Conservation (phyloP, 352 stramenopile species). For the Thalassiosira hispida region DNA sequence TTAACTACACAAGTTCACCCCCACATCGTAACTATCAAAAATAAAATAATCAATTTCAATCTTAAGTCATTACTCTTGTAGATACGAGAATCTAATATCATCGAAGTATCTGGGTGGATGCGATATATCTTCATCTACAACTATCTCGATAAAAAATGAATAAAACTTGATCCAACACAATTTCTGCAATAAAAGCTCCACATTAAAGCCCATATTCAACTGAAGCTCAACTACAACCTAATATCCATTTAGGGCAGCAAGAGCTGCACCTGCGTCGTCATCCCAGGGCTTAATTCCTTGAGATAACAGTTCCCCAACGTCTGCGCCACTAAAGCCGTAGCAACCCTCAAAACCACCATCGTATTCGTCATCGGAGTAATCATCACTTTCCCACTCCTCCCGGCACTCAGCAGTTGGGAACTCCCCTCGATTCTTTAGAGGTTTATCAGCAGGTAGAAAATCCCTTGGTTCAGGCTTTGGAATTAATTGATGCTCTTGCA, state of each 20-base stretch:
- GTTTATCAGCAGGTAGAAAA: background rate
- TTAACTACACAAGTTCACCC: too few relatives aligned
- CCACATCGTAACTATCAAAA: too few relatives aligned
- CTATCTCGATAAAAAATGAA: too few relatives aligned
- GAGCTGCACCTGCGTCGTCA: background rate
- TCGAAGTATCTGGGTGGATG: too few relatives aligned
- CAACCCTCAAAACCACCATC: background rate
- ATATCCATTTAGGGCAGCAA: background rate
- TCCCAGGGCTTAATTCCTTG: background rate
- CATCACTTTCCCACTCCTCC: background rate
- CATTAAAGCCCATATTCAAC: too few relatives aligned
- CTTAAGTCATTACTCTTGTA: too few relatives aligned
- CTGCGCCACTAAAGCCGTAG: background rate
- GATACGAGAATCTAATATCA: too few relatives aligned
- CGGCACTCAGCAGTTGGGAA: background rate
- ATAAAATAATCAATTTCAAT: too few relatives aligned
- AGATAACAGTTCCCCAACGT: background rate
- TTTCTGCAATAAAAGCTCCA: too few relatives aligned
- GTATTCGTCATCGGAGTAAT: background rate
- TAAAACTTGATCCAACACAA: too few relatives aligned
- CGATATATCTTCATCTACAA: too few relatives aligned
- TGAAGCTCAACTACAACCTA: background rate
- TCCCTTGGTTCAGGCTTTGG: background rate
- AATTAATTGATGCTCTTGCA: background rate
- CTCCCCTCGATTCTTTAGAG: background rate